Evolutionary conservation across 306 rosid species (phyloP), one percentile per base, ranked within the genome.

Genomic region (Dalbergia cultrata): DNA sequence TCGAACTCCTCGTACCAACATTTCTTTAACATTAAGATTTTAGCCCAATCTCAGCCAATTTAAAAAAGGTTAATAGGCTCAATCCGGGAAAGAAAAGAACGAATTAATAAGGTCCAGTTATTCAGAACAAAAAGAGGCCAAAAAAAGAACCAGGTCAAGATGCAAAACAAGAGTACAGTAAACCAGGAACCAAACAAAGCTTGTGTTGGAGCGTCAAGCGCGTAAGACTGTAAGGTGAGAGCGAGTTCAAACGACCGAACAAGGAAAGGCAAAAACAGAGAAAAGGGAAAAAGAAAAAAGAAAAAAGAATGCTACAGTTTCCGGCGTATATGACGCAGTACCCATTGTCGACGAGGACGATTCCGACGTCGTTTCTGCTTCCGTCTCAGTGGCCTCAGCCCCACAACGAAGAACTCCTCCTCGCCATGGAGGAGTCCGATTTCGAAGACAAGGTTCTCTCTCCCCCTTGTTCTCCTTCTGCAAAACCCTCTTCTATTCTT

Each of bases 381-480:
- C 99, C 98, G 7, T 88, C 94, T 56, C 99, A 95, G 57, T 95
- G 97, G 97, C 97, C 98, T 7, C 99, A 90, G 31, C 92, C 97
- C 49, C 98, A 93, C 16, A 93, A 81, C 85, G 98, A 95, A 70
- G 99, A 95, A 67, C 90, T 95, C 43, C 94, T 93, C 34, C 97
- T 95, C 59, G 94, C 97, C 67, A 80, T 91, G 96, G 99, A 95
- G 71, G 98, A 95, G 76, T 82, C 98, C 76, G 97, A 91, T 53
- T 95, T 81, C 59, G 97, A 90, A 82, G 96, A 95, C 35, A 91
- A 95, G 99, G 98, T 93, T 50, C 49, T 39, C 50, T 13, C 58
- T 9, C 59, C 68, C 39, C 58, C 9, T 12, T 7, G 3, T 21
- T 61, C 12, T 10, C 8, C 18, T 10, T 21, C 31, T 8, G 8